Percentiles rank a stretch among this genome's conserved stretches.
phyloP scores from a whole-genome alignment of 2,329 filamentous ascomycete genomes.

The Chaetothyriales sp. region DNA sequence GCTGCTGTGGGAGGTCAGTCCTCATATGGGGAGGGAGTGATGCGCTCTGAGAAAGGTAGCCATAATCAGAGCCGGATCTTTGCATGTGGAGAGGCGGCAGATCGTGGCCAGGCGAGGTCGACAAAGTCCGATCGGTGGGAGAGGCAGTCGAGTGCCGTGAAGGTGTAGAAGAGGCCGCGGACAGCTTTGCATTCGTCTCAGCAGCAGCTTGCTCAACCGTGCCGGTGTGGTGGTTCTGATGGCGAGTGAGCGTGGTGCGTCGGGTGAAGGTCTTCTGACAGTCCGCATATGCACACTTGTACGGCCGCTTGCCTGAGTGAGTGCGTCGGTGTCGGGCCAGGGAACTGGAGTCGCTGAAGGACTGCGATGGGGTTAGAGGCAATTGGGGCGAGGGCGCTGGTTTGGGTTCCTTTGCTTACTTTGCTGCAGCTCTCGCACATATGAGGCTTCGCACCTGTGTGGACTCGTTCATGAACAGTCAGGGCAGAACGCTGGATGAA shows the following conservation, averaged over 20 bases:
- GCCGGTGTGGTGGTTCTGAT: constrained; percentile 90
- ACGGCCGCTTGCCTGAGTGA: constrained; percentile 87
- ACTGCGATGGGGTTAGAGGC: constrained; percentile 37
- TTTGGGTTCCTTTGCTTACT: constrained; percentile 49
- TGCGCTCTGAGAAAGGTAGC: constrained; percentile 57
- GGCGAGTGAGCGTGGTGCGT: constrained; percentile 82
- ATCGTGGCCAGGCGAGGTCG: constrained; percentile 65
- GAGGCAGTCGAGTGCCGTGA: constrained; percentile 54
- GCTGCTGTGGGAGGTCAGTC: constrained; percentile 51
- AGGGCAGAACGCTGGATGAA: constrained; percentile 94
- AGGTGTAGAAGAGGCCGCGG: constrained; percentile 33
- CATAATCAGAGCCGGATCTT: constrained; percentile 52
- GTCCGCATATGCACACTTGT: constrained; percentile 93
- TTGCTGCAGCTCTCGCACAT: constrained; percentile 95
- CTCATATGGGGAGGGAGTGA: constrained; percentile 72
- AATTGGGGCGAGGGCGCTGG: constrained; percentile 3
- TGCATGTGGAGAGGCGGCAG: constrained; percentile 56
- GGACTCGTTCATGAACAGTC: constrained; percentile 87
- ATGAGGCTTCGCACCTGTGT: constrained; percentile 96
- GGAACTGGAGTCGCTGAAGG: constrained; percentile 91
- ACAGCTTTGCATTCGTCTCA: constrained; percentile 73
- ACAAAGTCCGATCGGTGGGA: constrained; percentile 61
- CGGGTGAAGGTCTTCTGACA: constrained; percentile 98
- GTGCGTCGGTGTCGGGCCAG: constrained; percentile 85
- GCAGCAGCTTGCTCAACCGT: constrained; percentile 87